phyloP scores from a whole-genome alignment of 129 eudicot genomes.

The Flaveria bidentis region DNA sequence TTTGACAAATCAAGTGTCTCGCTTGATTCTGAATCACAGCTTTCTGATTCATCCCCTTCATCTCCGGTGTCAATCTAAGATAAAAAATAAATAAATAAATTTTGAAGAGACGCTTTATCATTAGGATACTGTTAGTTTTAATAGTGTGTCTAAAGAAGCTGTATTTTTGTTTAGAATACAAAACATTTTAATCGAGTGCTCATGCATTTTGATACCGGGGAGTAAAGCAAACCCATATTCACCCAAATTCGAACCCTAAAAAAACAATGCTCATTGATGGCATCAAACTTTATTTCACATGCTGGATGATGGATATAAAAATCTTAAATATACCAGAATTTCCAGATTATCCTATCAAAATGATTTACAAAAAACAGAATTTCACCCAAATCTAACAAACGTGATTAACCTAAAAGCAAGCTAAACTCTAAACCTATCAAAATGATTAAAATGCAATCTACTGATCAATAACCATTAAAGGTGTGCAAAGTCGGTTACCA shows the following conservation, averaged over 20 bases:
- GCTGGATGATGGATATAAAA: not conserved
- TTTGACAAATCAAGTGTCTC: conserved; percentile 56
- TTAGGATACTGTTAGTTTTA: not conserved
- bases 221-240: too few relatives aligned
- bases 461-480: not conserved
- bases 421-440: not conserved
- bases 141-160: not conserved
- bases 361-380: too few relatives aligned
- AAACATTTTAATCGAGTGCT: not conserved
- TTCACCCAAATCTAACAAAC: not conserved
- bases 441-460: not conserved
- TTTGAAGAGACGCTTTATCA: not conserved
- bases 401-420: not conserved
- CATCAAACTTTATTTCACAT: not conserved
- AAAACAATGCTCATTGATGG: not conserved
- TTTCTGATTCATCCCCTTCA: conserved; percentile 61
- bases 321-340: not conserved
- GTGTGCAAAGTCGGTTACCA: too few relatives aligned
- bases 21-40: conserved; percentile 59
- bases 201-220: not conserved
- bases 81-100: not conserved
- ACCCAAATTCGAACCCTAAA: too few relatives aligned
- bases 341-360: too few relatives aligned
- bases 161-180: not conserved
- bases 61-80: conserved; percentile 72